Base-by-base conservation (phyloP, 805 yeast species). In the Schizosaccharomyces cryophilus region DNA sequence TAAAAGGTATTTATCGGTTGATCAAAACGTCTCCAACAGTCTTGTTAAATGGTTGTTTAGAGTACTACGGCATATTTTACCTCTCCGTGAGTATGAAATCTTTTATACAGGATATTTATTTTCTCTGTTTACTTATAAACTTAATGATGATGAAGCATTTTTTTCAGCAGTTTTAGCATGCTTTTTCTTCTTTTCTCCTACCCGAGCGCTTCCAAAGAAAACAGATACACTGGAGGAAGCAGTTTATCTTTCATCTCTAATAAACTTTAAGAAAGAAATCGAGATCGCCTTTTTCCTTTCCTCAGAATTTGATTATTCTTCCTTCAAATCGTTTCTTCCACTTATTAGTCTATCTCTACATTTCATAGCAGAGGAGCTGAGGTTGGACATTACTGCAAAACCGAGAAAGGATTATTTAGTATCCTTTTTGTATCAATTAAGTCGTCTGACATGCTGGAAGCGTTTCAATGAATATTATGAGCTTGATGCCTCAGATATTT, bases 401-500 rank as follows among this genome's bases (percentile, higher is more conserved):
- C 65, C 72, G 3, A 26, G 30, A 15, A 40, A 59, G 17, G 40
- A 42, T 24, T 29, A 45, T 21, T n/a, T 59, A 17, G 38, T n/a
- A 1, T 24, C 58, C n/a, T 29, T 59, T 5, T 47, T 59, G 15
- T 26, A n/a, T 7, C 61, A 59, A 42, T 24, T 59, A n/a, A 47
- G 54, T 15, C n/a, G 7, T n/a, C 24, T 55, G 61, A n/a, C 24
- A 13, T 70, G 70, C 40, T 66, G 89, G 35, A 80, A 84, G 0
- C 30, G 71, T 0, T 69, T 88, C 26, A 69, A 88, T n/a, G 73
- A 82, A 0, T 84, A 83, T 64, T 67, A 85, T 78, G 83, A 80
- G 81, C 85, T 5, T 85, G 95, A 95, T 78, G 82, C 11, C 80
- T 70, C 1, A 81, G 80, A 65, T 87, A 88, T 67, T 63, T 47